A percentile compares a stretch with the other conserved stretches of the same genome.
Evolutionary conservation across 2,329 filamentous ascomycete species (phyloP).

Genomic region (Torrubiella hemipterigena): DNA sequence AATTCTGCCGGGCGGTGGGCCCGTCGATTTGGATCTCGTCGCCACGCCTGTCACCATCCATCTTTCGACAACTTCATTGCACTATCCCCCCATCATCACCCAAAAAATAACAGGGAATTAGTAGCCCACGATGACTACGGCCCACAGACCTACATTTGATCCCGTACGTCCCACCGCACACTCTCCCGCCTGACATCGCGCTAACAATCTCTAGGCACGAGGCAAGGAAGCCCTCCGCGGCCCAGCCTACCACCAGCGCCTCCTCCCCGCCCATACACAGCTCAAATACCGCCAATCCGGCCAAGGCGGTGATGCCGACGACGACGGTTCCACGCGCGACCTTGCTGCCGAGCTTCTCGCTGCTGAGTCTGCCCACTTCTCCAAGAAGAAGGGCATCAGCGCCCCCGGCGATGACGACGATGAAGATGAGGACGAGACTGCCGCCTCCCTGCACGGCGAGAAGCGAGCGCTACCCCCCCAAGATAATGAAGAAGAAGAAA

Average conservation of each 20-base stretch:
- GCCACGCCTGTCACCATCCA: neutral
- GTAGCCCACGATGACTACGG: slow-evolving; percentile 43
- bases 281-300: slow-evolving; percentile 82
- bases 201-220: slow-evolving; percentile 48
- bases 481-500: slow-evolving; percentile 37
- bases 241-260: slow-evolving; percentile 89
- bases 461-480: slow-evolving; percentile 44
- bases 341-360: slow-evolving; percentile 80
- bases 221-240: slow-evolving; percentile 93
- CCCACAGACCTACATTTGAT: slow-evolving; percentile 87
- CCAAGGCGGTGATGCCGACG: slow-evolving; percentile 68
- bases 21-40: neutral
- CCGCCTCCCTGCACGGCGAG: slow-evolving; percentile 23
- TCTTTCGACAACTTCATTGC: neutral
- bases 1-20: slow-evolving; percentile 40
- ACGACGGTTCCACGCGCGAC: slow-evolving; percentile 62
- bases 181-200: neutral
- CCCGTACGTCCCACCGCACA: slow-evolving; percentile 47
- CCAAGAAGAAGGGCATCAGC: slow-evolving; percentile 63
- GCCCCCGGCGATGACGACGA: slow-evolving; percentile 34
- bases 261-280: slow-evolving; percentile 84
- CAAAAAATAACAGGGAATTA: neutral
- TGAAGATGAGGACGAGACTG: slow-evolving; percentile 20
- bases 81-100: neutral
- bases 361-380: slow-evolving; percentile 78